Evolutionary conservation across 805 yeast genomes (phyloP).

Genomic region (Saccharomyces kudriavzevii): DNA sequence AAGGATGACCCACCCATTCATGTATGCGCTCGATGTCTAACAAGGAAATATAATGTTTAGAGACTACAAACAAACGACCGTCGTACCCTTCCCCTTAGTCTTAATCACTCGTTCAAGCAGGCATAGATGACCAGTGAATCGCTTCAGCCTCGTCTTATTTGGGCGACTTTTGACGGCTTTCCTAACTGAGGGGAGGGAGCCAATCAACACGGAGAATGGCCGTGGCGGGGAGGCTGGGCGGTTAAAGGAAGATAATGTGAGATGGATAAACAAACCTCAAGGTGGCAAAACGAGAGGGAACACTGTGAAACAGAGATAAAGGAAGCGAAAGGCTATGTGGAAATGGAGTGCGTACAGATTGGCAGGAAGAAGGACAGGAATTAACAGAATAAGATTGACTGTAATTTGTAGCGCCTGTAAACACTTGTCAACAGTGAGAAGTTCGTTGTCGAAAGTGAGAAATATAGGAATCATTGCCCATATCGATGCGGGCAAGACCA

Average conservation of each 20-base stretch:
- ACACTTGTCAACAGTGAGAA: background rate
- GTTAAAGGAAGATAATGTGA: background rate
- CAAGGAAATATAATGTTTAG: background rate
- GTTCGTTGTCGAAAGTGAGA: slow-evolving; percentile 36
- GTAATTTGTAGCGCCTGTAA: background rate
- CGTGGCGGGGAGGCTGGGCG: background rate
- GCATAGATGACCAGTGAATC: background rate
- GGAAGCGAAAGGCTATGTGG: background rate
- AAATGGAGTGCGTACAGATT: background rate
- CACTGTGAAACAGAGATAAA: background rate
- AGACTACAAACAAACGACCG: background rate
- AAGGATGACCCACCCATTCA: background rate
- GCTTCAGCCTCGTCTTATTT: background rate
- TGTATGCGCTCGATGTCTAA: background rate
- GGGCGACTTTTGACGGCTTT: background rate
- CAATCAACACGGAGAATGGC: background rate
- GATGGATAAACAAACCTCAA: background rate
- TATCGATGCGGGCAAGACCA: slow-evolving; percentile 97
- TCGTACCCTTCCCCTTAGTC: background rate
- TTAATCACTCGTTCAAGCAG: background rate
- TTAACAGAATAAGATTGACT: background rate
- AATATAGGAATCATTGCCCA: slow-evolving; percentile 98
- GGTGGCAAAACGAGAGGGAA: background rate
- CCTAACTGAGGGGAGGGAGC: background rate
- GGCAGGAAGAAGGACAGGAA: background rate